Evolutionary conservation across 106 monocot species (phyloP).

Genomic region (Platanthera guangdongensis): DNA sequence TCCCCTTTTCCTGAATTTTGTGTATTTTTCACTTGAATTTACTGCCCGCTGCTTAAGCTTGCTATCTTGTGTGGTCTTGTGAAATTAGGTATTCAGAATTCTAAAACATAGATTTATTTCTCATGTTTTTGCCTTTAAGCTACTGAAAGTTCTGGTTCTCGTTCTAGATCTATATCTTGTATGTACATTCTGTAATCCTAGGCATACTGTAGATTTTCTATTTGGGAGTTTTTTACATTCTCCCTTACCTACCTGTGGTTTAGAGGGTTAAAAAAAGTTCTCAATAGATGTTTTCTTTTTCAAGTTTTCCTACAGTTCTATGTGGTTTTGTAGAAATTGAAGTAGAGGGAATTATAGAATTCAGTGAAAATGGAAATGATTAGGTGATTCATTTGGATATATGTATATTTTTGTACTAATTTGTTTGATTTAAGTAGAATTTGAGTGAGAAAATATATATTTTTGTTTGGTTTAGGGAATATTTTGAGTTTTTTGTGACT

Average conservation of each 20-base stretch:
- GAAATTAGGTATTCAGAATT: background rate
- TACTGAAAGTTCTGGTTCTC: background rate
- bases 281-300: background rate
- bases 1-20: background rate
- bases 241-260: background rate
- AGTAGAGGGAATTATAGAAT: too few species aligned
- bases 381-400: too few species aligned
- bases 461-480: too few species aligned
- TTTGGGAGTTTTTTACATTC: background rate
- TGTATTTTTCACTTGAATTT: background rate
- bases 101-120: background rate
- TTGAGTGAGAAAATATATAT: too few species aligned
- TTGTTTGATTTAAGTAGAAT: too few species aligned
- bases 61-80: background rate
- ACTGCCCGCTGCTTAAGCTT: background rate
- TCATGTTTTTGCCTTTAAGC: background rate
- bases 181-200: background rate
- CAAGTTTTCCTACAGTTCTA: background rate
- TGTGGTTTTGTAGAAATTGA: too few species aligned
- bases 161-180: background rate
- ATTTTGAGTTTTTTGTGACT: background rate
- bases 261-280: background rate
- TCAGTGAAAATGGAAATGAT: too few species aligned
- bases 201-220: background rate
- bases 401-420: too few species aligned